A percentile compares a stretch with the other conserved stretches of the same genome.
phyloP scores from a whole-genome alignment of 176 grass and related monocot species.

The Saccharum spontaneum region DNA sequence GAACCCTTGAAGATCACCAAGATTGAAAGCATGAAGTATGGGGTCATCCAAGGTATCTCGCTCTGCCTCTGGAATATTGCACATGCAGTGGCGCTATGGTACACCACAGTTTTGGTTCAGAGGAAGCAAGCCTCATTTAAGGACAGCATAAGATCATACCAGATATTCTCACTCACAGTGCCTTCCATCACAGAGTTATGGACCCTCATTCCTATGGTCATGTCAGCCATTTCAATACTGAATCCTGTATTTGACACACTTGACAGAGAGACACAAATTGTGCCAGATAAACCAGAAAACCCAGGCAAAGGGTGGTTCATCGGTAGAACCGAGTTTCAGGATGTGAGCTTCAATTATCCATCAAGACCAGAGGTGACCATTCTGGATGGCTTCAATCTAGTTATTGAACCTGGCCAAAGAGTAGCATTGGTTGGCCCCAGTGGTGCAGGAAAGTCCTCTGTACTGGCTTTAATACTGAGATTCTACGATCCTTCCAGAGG shows the following conservation, averaged over 20 bases:
- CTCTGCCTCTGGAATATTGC: slow-evolving; percentile 66
- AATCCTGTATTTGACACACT: slow-evolving; percentile 58
- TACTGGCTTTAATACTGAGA: slow-evolving; percentile 53
- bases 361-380: slow-evolving; percentile 50
- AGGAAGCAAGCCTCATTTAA: slow-evolving; percentile 43
- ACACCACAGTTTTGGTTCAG: slow-evolving; percentile 56
- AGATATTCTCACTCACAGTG: slow-evolving; percentile 63
- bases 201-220: slow-evolving; percentile 60
- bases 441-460: slow-evolving; percentile 65
- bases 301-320: slow-evolving; percentile 30
- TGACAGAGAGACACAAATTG: slow-evolving; percentile 58
- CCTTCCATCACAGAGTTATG: slow-evolving; percentile 68
- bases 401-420: slow-evolving; percentile 50
- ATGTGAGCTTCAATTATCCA: slow-evolving; percentile 56
- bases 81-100: slow-evolving; percentile 66
- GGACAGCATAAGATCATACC: slow-evolving; percentile 54
- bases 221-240: slow-evolving; percentile 57
- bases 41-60: slow-evolving; percentile 50
- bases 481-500: slow-evolving; percentile 61
- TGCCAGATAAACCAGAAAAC: slow-evolving; percentile 44
- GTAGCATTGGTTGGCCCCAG: slow-evolving; percentile 62
- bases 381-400: slow-evolving; percentile 45
- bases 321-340: slow-evolving; percentile 44
- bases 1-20: slow-evolving; percentile 46
- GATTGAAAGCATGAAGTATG: slow-evolving; percentile 58